These are phyloP conservation scores for Lactuca sativa DNA, from an alignment of 129 eudicot species.

Conservation along the genomic window DNA sequence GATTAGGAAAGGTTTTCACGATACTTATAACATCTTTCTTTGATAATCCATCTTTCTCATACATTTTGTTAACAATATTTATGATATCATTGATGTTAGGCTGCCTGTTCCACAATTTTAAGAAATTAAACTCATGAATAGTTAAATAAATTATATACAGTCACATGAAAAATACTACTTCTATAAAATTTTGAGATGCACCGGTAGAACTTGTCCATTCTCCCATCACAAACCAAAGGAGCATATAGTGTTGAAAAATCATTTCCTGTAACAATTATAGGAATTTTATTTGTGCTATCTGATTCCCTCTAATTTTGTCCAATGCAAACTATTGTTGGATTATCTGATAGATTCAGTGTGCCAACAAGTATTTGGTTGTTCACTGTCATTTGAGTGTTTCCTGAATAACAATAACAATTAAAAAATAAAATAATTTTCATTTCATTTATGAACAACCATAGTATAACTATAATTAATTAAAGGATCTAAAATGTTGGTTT, in stretches of 20 bases:
- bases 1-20: conserved; percentile 86
- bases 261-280: conserved; percentile 92
- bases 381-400: conserved; percentile 96
- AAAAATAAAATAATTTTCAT: conserved; percentile 4
- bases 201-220: conserved; percentile 99
- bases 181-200: not conserved
- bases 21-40: conserved; percentile 64
- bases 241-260: conserved; percentile 89
- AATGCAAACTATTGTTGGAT: conserved; percentile 92
- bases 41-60: conserved; percentile 90
- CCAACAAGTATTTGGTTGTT: conserved; percentile 97
- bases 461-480: not conserved
- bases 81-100: conserved; percentile 86
- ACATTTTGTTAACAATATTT: conserved; percentile 88
- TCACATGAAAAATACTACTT: not conserved
- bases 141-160: not conserved
- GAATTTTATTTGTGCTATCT: conserved; percentile 75
- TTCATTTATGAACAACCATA: not conserved
- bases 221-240: conserved; percentile 95
- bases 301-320: conserved; percentile 91
- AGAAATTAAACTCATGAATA: conserved; percentile 10
- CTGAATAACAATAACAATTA: conserved; percentile 31
- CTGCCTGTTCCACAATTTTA: conserved; percentile 63
- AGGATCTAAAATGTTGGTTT: not conserved
- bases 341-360: conserved; percentile 86